Evolutionary conservation across 176 grass and related monocot species (phyloP).

Genomic region (Carex kokanica): DNA sequence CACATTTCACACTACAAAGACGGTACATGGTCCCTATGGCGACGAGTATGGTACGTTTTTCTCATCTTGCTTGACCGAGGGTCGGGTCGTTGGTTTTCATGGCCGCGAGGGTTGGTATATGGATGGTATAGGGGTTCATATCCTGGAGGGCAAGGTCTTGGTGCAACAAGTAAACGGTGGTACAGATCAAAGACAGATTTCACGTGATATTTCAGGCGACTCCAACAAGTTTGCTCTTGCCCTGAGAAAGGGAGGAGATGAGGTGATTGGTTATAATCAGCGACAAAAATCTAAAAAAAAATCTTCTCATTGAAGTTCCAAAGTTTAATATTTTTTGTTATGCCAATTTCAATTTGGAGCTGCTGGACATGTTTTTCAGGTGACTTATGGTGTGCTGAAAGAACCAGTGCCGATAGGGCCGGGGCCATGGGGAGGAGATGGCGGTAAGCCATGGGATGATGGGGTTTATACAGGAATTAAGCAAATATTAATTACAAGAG

Average conservation of each 20-base stretch:
- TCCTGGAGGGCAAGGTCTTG: constrained; percentile 83
- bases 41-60: constrained; percentile 81
- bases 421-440: constrained; percentile 88
- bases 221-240: constrained; percentile 41
- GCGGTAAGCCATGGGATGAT: constrained; percentile 80
- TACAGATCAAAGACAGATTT: constrained; percentile 15
- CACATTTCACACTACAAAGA: constrained; percentile 89
- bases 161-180: constrained; percentile 25
- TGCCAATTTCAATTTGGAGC: background rate
- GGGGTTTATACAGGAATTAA: constrained; percentile 82
- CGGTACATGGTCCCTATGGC: constrained; percentile 64
- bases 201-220: constrained; percentile 21
- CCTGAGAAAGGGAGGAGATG: constrained; percentile 44
- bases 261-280: constrained; percentile 31
- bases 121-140: constrained; percentile 79
- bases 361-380: constrained; percentile 28
- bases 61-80: constrained; percentile 65
- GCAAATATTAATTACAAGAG: constrained; percentile 66
- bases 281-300: background rate
- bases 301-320: background rate
- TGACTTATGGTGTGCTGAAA: constrained; percentile 64
- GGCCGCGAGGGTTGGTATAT: constrained; percentile 70
- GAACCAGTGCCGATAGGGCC: constrained; percentile 66
- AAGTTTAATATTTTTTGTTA: background rate
- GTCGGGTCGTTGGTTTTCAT: constrained; percentile 71